These are phyloP conservation scores for Yamadazyma aaseri DNA, from an alignment of 1,139 yeast species.

Conservation along the genomic window DNA sequence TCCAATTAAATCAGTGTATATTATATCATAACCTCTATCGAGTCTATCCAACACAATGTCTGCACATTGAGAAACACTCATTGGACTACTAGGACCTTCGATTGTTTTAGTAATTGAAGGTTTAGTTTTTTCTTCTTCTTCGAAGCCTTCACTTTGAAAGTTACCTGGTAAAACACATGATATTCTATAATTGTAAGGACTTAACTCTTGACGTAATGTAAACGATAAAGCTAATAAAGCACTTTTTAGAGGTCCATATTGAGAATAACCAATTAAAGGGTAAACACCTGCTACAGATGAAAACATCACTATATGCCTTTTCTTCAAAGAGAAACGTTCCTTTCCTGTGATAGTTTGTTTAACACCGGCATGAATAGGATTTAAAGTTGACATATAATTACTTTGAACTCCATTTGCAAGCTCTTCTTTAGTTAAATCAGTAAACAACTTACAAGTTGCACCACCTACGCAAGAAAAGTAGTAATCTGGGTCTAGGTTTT, in stretches of 20 bases:
- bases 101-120: slow-evolving; percentile 79
- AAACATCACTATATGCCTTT: slow-evolving; percentile 67
- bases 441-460: slow-evolving; percentile 74
- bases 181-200: slow-evolving; percentile 62
- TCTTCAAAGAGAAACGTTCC: slow-evolving; percentile 19
- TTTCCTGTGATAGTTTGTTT: slow-evolving; percentile 30
- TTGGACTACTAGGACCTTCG: slow-evolving; percentile 82
- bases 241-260: slow-evolving; percentile 86
- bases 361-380: slow-evolving; percentile 62
- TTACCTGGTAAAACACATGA: slow-evolving; percentile 81
- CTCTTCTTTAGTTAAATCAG: slow-evolving; percentile 60
- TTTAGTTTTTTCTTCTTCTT: slow-evolving; percentile 77
- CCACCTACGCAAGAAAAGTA: slow-evolving; percentile 88
- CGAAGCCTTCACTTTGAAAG: slow-evolving; percentile 84
- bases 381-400: slow-evolving; percentile 75
- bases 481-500: slow-evolving; percentile 57
- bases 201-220: slow-evolving; percentile 77
- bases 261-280: slow-evolving; percentile 88
- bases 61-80: slow-evolving; percentile 68
- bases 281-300: slow-evolving; percentile 82
- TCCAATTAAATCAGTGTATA: slow-evolving; percentile 83
- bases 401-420: slow-evolving; percentile 59
- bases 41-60: slow-evolving; percentile 55
- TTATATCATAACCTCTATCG: slow-evolving; percentile 64
- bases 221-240: slow-evolving; percentile 77